A percentile compares a stretch with the other conserved stretches of the same genome.
Evolutionary conservation across 1,284 basidiomycete species (phyloP).

Genomic region (Pseudozyma sp.): DNA sequence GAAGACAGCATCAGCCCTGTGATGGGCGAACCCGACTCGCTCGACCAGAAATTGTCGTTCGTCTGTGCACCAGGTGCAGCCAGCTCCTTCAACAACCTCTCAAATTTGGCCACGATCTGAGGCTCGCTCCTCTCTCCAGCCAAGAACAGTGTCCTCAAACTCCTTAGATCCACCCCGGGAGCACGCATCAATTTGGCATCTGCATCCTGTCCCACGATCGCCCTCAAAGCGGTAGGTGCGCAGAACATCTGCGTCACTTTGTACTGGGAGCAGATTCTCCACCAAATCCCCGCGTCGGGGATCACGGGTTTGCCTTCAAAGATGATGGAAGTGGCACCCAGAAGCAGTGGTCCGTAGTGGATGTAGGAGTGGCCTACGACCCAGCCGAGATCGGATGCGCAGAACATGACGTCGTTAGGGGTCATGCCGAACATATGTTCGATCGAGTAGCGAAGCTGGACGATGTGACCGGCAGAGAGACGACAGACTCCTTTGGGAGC

Average conservation of each 20-base stretch:
- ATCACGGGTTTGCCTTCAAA: constrained; percentile 67
- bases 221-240: constrained; percentile 61
- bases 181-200: constrained; percentile 57
- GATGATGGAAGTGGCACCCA: constrained; percentile 60
- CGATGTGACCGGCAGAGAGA: constrained; percentile 60
- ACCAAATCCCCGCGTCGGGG: constrained; percentile 64
- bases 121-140: constrained; percentile 64
- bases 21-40: constrained; percentile 62
- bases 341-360: constrained; percentile 61
- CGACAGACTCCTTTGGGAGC: constrained; percentile 63
- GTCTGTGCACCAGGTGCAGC: constrained; percentile 60
- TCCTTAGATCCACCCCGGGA: constrained; percentile 47
- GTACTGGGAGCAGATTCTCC: constrained; percentile 55
- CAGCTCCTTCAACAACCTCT: constrained; percentile 49
- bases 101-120: constrained; percentile 57
- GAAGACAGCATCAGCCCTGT: constrained; percentile 55
- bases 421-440: constrained; percentile 61
- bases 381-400: constrained; percentile 57
- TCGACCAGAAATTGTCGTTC: constrained; percentile 67
- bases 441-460: constrained; percentile 58
- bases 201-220: constrained; percentile 61
- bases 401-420: constrained; percentile 53
- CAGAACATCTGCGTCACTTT: constrained; percentile 59
- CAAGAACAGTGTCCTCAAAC: constrained; percentile 60
- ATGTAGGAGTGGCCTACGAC: constrained; percentile 55